Evolutionary conservation across 768 basidiomycete species (phyloP).

Genomic region (Saitozyma sp.): DNA sequence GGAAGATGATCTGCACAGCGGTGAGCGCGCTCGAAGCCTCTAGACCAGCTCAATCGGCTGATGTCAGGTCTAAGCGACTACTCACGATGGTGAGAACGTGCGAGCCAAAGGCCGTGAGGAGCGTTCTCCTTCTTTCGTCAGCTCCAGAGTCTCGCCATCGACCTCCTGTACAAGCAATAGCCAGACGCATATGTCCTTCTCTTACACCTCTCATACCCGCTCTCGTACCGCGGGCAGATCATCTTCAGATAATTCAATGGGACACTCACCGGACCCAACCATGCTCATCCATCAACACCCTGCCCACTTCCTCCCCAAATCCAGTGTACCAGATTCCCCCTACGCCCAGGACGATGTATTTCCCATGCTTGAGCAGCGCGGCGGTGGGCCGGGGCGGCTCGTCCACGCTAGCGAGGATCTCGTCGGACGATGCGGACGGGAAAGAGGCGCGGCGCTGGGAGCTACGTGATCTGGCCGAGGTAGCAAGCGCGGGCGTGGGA

Average conservation of each 20-base stretch:
- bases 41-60: neutral
- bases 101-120: conserved; percentile 29
- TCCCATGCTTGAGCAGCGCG: conserved; percentile 41
- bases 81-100: conserved; percentile 44
- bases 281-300: conserved; percentile 16
- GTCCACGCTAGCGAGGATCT: conserved; percentile 13
- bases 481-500: neutral
- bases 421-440: conserved; percentile 9
- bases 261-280: conserved; percentile 25
- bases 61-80: neutral
- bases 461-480: conserved; percentile 1
- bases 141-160: neutral
- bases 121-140: conserved; percentile 4
- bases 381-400: neutral
- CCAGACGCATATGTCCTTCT: too few species aligned
- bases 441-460: conserved; percentile 17
- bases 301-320: conserved; percentile 10
- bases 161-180: too few species aligned
- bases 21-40: neutral
- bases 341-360: conserved; percentile 39
- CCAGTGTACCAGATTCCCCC: conserved; percentile 41
- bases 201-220: too few species aligned
- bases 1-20: conserved; percentile 40
- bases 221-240: too few species aligned
- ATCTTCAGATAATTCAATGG: neutral